These are phyloP conservation scores for Camellia japonica DNA, from an alignment of 148 eudicot species.

Conservation along the genomic window DNA sequence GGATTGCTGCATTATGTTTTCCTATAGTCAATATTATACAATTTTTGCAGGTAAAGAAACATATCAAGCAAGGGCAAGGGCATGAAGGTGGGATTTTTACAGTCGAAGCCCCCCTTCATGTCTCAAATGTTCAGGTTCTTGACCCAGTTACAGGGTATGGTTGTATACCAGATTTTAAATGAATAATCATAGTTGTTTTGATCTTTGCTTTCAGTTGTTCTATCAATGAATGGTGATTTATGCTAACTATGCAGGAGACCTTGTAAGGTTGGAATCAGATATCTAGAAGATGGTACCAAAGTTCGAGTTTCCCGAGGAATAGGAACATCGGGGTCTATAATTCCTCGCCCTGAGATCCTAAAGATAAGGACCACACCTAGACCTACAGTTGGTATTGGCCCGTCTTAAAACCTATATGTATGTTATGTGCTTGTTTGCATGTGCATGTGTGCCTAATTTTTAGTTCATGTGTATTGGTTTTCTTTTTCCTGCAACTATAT, in stretches of 20 bases:
- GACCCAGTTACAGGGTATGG: constrained; percentile 87
- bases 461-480: not conserved
- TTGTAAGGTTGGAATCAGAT: constrained; percentile 66
- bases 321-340: constrained; percentile 80
- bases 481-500: too few relatives aligned
- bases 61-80: constrained; percentile 96
- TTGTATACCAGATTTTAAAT: not conserved
- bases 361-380: constrained; percentile 56
- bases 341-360: constrained; percentile 90
- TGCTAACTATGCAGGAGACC: constrained; percentile 56
- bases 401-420: not conserved
- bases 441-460: not conserved
- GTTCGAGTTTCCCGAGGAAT: constrained; percentile 80
- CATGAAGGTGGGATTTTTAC: constrained; percentile 96
- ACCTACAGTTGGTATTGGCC: constrained; percentile 44
- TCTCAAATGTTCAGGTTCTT: constrained; percentile 85
- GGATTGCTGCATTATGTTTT: not conserved
- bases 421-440: not conserved
- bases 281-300: constrained; percentile 68
- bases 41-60: constrained; percentile 78
- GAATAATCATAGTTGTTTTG: not conserved
- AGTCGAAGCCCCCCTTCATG: constrained; percentile 96
- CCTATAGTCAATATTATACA: not conserved
- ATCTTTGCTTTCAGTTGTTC: not conserved
- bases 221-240: constrained; percentile 2